Base-by-base conservation (phyloP, 1,284 basidiomycete genomes). In the Ceratobasidium sp. region DNA sequence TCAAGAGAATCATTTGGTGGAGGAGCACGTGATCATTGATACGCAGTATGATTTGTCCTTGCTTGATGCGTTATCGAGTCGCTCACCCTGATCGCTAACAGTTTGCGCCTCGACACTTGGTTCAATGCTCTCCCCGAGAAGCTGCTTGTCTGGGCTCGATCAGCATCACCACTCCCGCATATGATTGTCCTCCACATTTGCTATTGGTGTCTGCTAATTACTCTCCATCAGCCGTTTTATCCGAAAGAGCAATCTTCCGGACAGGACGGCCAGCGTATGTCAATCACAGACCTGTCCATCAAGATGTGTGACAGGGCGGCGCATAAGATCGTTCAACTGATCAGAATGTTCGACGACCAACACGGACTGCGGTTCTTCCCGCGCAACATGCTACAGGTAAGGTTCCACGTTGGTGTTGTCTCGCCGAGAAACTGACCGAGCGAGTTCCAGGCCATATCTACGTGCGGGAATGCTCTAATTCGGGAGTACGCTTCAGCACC, bases 201-300 rank as follows among this genome's bases (percentile, higher is more conserved):
- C 1, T 91, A 91, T 82, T 89, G 90, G 85, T 93, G 91, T 91
- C 85, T 90, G 4, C 86, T 89, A 71, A 91, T 93, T 53, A 86
- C 93, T 10, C 88, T 93, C 0, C 91, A 92, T 80, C 87, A 91
- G 0, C 91, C 91, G 0, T 92, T 91, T 84, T 92, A 90, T 82
- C 87, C 40, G 40, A 49, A 60, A 13, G 28, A 33, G 1, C 56
- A 23, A 20, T 6, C 15, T 5, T 12, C 12, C 10, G 26, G 15
- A 39, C 39, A 44, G 51, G 28, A 28, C 20, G 60, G 10, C 28
- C 87, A 64, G 83, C 87, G 23, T 83, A 84, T 28, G 86, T 88
- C 39, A 87, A 89, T 53, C 88, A 89, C 80, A 18, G 77, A 77
- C 49, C 68, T 67, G 49, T 80, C 81, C 0, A 77, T 80, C 76